Conservation (phyloP, 441 rosid genomes). For the Raphanus hybrid region DNA sequence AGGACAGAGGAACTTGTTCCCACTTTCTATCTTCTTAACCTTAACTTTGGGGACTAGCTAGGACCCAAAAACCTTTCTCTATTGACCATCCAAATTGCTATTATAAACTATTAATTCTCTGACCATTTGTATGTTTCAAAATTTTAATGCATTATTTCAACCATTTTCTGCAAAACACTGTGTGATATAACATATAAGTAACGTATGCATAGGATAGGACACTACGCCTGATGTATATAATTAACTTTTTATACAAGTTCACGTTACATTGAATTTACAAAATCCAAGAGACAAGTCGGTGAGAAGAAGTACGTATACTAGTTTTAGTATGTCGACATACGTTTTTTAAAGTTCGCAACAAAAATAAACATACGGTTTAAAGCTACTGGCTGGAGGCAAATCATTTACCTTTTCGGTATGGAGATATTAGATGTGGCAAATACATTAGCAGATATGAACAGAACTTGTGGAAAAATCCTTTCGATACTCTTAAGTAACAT, state of each 20-base stretch:
- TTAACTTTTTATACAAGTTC: not conserved
- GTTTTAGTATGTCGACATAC: not conserved
- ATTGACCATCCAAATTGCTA: conserved; percentile 37
- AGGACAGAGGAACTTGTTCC: conserved; percentile 33
- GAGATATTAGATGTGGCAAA: not conserved
- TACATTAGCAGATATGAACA: not conserved
- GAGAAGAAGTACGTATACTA: not conserved
- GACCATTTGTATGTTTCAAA: not conserved
- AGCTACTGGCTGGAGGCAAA: not conserved
- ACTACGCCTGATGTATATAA: not conserved
- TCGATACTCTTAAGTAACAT: not conserved
- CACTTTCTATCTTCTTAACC: conserved; percentile 27
- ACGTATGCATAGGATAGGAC: conserved; percentile 1
- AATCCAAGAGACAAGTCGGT: not conserved
- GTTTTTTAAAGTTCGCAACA: not conserved
- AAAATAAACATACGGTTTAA: too few relatives aligned
- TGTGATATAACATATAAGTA: not conserved
- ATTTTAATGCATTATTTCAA: not conserved
- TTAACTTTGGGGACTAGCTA: conserved; percentile 36
- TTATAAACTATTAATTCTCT: conserved; percentile 11
- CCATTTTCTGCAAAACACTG: not conserved
- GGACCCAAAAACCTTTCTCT: conserved; percentile 35
- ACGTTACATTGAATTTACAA: not conserved
- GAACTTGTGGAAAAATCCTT: not conserved
- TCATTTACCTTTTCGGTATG: too few relatives aligned